These are phyloP conservation scores for Pythium brassicae DNA, from an alignment of 352 stramenopile species.

Conservation along the genomic window DNA sequence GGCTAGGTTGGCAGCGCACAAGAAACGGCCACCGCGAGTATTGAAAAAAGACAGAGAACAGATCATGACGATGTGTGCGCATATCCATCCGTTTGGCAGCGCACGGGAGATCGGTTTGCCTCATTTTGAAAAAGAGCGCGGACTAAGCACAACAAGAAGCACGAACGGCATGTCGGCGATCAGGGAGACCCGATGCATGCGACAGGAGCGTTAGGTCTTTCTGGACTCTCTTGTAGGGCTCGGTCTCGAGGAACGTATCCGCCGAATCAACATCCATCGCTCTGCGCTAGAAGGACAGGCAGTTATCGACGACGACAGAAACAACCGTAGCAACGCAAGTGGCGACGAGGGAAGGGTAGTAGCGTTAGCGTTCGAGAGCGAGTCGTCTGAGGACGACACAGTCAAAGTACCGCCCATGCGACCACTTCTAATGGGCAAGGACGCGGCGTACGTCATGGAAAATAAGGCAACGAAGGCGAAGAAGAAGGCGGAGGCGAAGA, in stretches of 20 bases:
- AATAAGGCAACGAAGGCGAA: not conserved
- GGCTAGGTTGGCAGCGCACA: too few species aligned
- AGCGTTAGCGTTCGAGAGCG: not conserved
- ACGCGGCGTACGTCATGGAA: not conserved
- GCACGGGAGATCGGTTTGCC: too few species aligned
- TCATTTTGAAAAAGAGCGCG: too few species aligned
- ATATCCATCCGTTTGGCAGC: too few species aligned
- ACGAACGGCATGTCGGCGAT: too few species aligned
- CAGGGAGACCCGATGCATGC: not conserved
- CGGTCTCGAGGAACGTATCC: not conserved
- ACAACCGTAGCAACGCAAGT: not conserved
- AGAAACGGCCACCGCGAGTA: too few species aligned
- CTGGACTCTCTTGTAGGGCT: not conserved
- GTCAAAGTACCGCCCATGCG: not conserved
- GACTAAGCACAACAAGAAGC: not conserved
- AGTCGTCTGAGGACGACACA: not conserved
- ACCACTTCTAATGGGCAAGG: not conserved
- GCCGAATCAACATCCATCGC: not conserved
- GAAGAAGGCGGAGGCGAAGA: not conserved
- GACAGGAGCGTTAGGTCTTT: not conserved
- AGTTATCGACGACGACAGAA: not conserved
- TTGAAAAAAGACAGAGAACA: too few species aligned
- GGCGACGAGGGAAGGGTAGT: not conserved
- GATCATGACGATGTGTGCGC: too few species aligned
- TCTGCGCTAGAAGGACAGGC: not conserved